phyloP scores from a whole-genome alignment of 345 rosid genomes.

The Euphorbia pulcherrima region DNA sequence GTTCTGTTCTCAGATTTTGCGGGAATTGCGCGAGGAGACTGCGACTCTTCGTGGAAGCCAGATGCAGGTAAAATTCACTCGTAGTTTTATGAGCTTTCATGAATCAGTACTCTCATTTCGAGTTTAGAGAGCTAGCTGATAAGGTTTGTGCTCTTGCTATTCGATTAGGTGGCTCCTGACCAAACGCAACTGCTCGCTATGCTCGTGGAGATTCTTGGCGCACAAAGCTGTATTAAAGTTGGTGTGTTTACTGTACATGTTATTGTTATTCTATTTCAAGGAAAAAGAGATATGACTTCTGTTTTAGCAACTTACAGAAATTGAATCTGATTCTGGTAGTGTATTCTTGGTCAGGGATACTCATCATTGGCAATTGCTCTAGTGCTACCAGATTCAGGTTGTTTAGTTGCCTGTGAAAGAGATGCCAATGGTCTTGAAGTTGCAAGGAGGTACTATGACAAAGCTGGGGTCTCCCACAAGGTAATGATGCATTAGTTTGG shows the following conservation, averaged over 20 bases:
- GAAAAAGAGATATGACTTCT: neutral
- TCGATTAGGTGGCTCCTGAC: conserved; percentile 75
- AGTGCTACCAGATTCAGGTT: conserved; percentile 68
- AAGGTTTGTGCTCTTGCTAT: neutral
- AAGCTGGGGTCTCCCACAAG: conserved; percentile 80
- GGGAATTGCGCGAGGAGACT: conserved; percentile 82
- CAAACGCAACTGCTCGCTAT: conserved; percentile 88
- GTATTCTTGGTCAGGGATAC: conserved; percentile 50
- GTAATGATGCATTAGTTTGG: conserved; percentile 30
- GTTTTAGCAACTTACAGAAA: neutral
- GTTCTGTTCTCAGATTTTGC: conserved; percentile 51
- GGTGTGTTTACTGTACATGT: conserved; percentile 79
- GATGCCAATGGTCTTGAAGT: conserved; percentile 66
- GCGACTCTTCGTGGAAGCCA: conserved; percentile 72
- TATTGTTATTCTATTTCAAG: neutral
- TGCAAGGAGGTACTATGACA: conserved; percentile 69
- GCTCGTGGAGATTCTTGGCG: conserved; percentile 82
- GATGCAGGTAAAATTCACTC: conserved; percentile 61
- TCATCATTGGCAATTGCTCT: conserved; percentile 90
- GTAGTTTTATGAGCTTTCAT: neutral
- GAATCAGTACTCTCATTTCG: neutral
- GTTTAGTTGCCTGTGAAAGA: conserved; percentile 86
- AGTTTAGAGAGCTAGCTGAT: neutral
- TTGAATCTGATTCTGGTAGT: neutral
- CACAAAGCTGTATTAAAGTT: conserved; percentile 75